phyloP scores from a whole-genome alignment of 805 yeast species.

The Candida silvatica region DNA sequence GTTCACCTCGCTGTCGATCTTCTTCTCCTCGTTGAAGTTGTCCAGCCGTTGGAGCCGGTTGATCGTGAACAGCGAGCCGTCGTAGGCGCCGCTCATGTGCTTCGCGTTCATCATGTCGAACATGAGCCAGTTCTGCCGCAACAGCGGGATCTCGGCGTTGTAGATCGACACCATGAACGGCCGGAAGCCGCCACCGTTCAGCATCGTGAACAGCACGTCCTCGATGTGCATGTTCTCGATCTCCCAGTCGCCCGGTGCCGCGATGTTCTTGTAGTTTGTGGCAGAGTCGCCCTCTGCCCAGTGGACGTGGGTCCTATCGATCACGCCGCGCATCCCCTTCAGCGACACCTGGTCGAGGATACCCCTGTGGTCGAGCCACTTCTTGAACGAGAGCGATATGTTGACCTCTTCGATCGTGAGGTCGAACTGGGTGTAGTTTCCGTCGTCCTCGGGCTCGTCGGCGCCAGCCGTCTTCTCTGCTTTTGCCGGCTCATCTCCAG shows the following conservation, averaged over 20 bases:
- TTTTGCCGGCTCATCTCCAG: too few relatives aligned
- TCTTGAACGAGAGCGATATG: constrained; percentile 68
- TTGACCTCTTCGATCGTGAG: constrained; percentile 79
- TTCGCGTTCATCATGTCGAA: constrained; percentile 81
- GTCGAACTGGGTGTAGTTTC: constrained; percentile 95
- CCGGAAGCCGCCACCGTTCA: constrained; percentile 74
- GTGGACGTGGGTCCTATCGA: constrained; percentile 80
- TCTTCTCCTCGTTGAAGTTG: constrained; percentile 30
- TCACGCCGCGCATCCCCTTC: constrained; percentile 83
- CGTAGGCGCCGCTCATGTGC: constrained; percentile 84
- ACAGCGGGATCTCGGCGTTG: constrained; percentile 67
- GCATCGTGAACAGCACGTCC: constrained; percentile 74
- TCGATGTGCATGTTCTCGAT: constrained; percentile 74
- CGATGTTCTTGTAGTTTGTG: constrained; percentile 62
- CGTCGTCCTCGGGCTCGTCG: constrained; percentile 37
- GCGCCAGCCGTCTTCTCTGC: not conserved
- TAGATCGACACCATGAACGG: constrained; percentile 86
- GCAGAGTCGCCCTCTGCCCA: constrained; percentile 85
- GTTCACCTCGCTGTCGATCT: constrained; percentile 18
- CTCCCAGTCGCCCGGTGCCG: constrained; percentile 88
- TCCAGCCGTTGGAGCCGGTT: constrained; percentile 64
- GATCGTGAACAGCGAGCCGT: constrained; percentile 85
- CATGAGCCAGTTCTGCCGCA: constrained; percentile 90
- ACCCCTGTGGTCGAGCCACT: constrained; percentile 89
- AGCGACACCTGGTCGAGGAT: constrained; percentile 73